Base-by-base conservation (phyloP, 768 basidiomycete genomes). In the Chiua virens region DNA sequence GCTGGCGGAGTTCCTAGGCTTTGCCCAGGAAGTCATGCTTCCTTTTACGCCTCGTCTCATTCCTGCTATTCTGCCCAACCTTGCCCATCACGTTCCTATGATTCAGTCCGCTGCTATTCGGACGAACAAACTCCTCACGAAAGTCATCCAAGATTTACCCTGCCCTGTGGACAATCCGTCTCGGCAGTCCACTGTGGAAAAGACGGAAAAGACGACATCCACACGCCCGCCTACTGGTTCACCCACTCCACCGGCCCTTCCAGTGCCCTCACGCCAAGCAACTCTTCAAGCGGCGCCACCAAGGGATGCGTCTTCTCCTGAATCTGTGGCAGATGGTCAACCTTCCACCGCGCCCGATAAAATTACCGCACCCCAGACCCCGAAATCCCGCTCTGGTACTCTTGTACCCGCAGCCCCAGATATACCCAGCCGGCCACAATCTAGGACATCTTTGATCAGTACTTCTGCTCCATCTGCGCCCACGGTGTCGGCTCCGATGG, bases 11-110 rank as follows among this genome's bases (percentile, higher is more conserved):
- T 93, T 98, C 71, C 74, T 98, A 28, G 78, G 75, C 42, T 92
- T 98, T 60, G 87, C 86, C 2, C 85, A 89, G 47, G 91, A 94
- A 64, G 92, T 95, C 47, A 91, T 98, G 79, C 82, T 98, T 23
- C 89, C 91, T 3, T 97, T 97, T 64, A 92, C 93, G 0, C 94
- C 97, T 1, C 85, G 92, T 36, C 84, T 99, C 40, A 87, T 99
- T 39, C 87, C 90, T 9, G 91, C 92, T 9, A 89, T 99, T 50
- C 79, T 99, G 15, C 93, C 94, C 8, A 97, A 96, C 61, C 85
- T 99, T 42, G 94, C 96, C 0, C 92, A 96, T 57, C 91, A 94
- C 60, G 88, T 87, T 43, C 75, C 83, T 1, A 87, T 87, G 78
- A 98, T 98, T 53, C 91, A 95, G 61, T 78, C 83, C 1, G 89